Conservation (phyloP, 192 early-diverging fungal species). For the Phycomyces nitens region DNA sequence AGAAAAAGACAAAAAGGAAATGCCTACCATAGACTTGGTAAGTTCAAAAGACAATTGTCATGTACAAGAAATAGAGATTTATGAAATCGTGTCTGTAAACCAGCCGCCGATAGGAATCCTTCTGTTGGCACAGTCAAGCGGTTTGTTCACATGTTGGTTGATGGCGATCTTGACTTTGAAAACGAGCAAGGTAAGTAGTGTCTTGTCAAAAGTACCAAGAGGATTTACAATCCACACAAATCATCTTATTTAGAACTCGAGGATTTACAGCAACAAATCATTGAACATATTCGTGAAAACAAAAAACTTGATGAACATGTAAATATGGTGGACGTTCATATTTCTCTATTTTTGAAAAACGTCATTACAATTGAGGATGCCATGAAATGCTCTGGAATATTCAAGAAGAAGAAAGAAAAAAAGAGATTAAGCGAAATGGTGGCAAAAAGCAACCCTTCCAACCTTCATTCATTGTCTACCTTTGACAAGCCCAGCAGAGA, state of each 20-base stretch:
- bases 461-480: constrained; percentile 66
- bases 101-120: constrained; percentile 62
- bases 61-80: not conserved
- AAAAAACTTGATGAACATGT: constrained; percentile 71
- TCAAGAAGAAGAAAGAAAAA: constrained; percentile 44
- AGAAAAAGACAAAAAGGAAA: constrained; percentile 17
- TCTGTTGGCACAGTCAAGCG: constrained; percentile 79
- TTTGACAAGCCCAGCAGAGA: constrained; percentile 81
- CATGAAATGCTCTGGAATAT: constrained; percentile 33
- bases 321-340: constrained; percentile 91
- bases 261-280: constrained; percentile 76
- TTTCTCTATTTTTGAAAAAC: constrained; percentile 95
- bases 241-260: constrained; percentile 49
- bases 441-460: constrained; percentile 3
- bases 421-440: constrained; percentile 41
- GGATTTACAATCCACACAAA: too few relatives aligned
- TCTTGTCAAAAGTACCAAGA: too few relatives aligned
- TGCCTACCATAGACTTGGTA: constrained; percentile 24
- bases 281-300: constrained; percentile 90
- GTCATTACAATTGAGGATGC: constrained; percentile 95
- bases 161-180: constrained; percentile 89
- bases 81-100: not conserved
- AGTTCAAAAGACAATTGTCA: not conserved
- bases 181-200: constrained; percentile 73
- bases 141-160: constrained; percentile 86